Evolutionary conservation across 129 eudicot genomes (phyloP).

Genomic region (carrot (Daucus carota)): DH1_v3.0 NC_030387.2:7429501-7430000

Average conservation of each 20-base stretch:
- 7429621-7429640: constrained; percentile 76
- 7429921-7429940: constrained; percentile 50
- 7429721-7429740: constrained; percentile 82
- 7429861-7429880: constrained; percentile 60
- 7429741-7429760: constrained; percentile 38
- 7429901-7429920: constrained; percentile 61
- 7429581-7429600: constrained; percentile 69
- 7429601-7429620: constrained; percentile 82
- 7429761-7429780: constrained; percentile 77
- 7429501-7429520: constrained; percentile 41
- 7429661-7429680: constrained; percentile 91
- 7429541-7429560: constrained; percentile 89
- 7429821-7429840: constrained; percentile 70
- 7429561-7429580: constrained; percentile 48
- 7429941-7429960: constrained; percentile 30
- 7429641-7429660: constrained; percentile 86
- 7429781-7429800: constrained; percentile 63
- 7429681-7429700: constrained; percentile 88
- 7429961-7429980: constrained; percentile 54
- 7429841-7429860: constrained; percentile 52
- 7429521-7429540: constrained; percentile 50
- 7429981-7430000: constrained; percentile 82
- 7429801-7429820: constrained; percentile 52
- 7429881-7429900: constrained; percentile 60
- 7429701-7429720: constrained; percentile 86